Conservation (phyloP, 2,329 filamentous ascomycete genomes). For the Scedosporium boydii region DNA sequence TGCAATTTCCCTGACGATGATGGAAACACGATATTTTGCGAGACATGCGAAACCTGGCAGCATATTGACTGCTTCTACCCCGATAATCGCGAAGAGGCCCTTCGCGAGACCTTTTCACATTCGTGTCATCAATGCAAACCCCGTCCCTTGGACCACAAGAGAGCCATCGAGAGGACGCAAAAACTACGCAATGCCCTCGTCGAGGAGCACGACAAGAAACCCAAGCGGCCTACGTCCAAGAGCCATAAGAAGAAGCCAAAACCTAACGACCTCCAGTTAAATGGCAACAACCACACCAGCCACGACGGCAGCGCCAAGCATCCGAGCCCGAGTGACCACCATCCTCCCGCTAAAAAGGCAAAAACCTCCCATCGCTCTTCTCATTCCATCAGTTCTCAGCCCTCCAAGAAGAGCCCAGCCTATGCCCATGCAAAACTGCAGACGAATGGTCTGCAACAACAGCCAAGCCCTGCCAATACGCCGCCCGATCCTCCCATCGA, state of each 20-base stretch:
- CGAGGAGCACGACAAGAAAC: conserved; percentile 51
- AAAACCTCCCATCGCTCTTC: conserved; percentile 76
- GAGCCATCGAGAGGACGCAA: conserved; percentile 63
- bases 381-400: conserved; percentile 63
- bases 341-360: conserved; percentile 60
- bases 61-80: conserved; percentile 95
- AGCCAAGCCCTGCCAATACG: conserved; percentile 68
- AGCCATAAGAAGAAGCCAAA: conserved; percentile 83
- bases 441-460: conserved; percentile 30
- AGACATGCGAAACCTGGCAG: conserved; percentile 94
- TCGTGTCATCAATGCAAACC: conserved; percentile 85
- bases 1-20: conserved; percentile 91
- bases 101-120: conserved; percentile 66
- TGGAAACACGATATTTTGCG: conserved; percentile 94
- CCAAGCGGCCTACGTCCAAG: conserved; percentile 67
- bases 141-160: conserved; percentile 60
- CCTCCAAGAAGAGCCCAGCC: conserved; percentile 54
- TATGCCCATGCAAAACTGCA: conserved; percentile 21
- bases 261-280: conserved; percentile 56
- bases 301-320: conserved; percentile 43
- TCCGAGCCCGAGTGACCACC: conserved; percentile 29
- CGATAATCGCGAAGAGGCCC: conserved; percentile 59
- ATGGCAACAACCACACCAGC: conserved; percentile 50
- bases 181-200: conserved; percentile 38
- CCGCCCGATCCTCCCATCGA: conserved; percentile 57